A percentile compares a stretch with the other conserved stretches of the same genome.
These are phyloP conservation scores for Mycena sanguinolenta DNA, from an alignment of 768 basidiomycete species.

Conservation along the genomic window DNA sequence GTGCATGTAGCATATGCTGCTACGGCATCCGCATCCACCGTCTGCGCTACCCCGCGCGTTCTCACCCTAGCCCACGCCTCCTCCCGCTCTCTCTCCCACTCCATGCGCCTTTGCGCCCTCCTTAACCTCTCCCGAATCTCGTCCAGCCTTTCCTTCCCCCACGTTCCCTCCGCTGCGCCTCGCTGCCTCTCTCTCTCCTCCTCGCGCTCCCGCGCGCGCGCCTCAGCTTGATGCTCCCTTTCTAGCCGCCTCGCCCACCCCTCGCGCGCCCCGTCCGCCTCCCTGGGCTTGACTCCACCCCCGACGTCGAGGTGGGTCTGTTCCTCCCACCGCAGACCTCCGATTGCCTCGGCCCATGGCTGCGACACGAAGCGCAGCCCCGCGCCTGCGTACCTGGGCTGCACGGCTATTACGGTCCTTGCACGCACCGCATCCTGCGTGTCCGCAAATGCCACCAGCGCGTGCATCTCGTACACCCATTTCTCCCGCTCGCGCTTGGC, in stretches of 20 bases:
- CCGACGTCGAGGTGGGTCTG: conserved; percentile 19
- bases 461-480: conserved; percentile 24
- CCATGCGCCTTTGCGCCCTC: not conserved
- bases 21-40: too few relatives aligned
- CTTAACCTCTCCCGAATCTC: conserved; percentile 23
- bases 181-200: conserved; percentile 23
- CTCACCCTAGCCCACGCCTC: too few relatives aligned
- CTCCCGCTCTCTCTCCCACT: not conserved
- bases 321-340: not conserved
- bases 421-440: conserved; percentile 9
- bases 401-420: conserved; percentile 5
- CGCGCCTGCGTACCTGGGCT: conserved; percentile 10
- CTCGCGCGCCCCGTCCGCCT: not conserved
- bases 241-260: conserved; percentile 25
- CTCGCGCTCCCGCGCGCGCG: conserved; percentile 15
- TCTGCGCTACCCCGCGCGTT: too few relatives aligned
- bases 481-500: not conserved
- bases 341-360: conserved; percentile 20
- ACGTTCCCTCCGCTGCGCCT: conserved; percentile 21
- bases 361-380: conserved; percentile 6
- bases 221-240: conserved; percentile 7
- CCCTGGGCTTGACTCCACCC: conserved; percentile 5
- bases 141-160: conserved; percentile 24
- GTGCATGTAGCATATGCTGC: too few relatives aligned
- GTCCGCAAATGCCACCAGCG: conserved; percentile 26